Evolutionary conservation across 176 grass and related monocot species (phyloP).

Genomic region (Echinochloa phyllopogon): DNA sequence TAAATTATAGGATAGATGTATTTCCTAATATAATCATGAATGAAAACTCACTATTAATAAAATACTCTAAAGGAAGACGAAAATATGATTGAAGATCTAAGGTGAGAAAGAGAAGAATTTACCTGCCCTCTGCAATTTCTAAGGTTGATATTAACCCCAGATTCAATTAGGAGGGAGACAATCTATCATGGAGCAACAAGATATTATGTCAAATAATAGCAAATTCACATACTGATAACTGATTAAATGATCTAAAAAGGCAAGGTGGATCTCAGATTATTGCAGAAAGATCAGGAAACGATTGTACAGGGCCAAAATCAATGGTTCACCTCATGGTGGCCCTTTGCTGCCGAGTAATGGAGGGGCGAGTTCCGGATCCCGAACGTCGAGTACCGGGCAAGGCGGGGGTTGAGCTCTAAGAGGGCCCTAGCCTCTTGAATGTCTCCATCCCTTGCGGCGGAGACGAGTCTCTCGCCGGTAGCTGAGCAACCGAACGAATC

Average conservation of each 20-base stretch:
- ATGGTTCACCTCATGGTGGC: constrained; percentile 87
- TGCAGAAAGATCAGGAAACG: constrained; percentile 11
- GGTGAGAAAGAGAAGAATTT: constrained; percentile 23
- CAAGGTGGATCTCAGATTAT: background rate
- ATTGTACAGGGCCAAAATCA: constrained; percentile 20
- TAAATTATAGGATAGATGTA: background rate
- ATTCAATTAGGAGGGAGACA: constrained; percentile 90
- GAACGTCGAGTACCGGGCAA: constrained; percentile 82
- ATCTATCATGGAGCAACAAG: constrained; percentile 56
- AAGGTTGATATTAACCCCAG: constrained; percentile 88
- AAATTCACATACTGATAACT: background rate
- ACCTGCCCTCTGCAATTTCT: constrained; percentile 92
- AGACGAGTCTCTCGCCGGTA: constrained; percentile 78
- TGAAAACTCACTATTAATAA: constrained; percentile 14
- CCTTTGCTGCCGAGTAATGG: constrained; percentile 88
- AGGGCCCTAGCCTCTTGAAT: constrained; percentile 88
- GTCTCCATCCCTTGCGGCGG: constrained; percentile 90
- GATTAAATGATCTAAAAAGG: constrained; percentile 14
- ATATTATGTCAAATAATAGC: constrained; percentile 32
- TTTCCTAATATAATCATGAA: constrained; percentile 24
- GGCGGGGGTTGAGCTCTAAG: constrained; percentile 87
- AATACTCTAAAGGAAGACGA: constrained; percentile 5
- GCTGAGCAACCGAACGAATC: constrained; percentile 91
- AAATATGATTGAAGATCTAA: constrained; percentile 21
- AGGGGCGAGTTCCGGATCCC: constrained; percentile 89